Conservation (phyloP, 345 rosid species). For the Aurinia saxatilis region DNA sequence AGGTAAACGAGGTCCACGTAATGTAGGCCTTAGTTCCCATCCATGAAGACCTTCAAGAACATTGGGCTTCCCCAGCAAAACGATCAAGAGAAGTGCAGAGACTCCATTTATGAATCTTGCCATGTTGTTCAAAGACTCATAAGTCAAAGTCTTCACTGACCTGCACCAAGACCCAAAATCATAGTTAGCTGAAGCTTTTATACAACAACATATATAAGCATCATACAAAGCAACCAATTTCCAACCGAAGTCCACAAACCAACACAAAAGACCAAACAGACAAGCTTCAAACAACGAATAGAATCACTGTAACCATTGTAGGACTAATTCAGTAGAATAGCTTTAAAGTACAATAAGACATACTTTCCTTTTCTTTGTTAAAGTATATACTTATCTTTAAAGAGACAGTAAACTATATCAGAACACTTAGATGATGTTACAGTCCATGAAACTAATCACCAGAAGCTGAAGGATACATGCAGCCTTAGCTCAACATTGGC, state of each 20-base stretch:
- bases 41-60: slow-evolving; percentile 86
- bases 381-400: no score
- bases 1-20: slow-evolving; percentile 85
- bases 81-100: slow-evolving; percentile 65
- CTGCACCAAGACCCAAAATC: slow-evolving; percentile 39
- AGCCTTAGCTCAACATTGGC: no score
- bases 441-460: no score
- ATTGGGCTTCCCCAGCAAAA: slow-evolving; percentile 69
- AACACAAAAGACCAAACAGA: background rate
- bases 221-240: no score
- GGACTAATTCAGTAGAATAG: no score
- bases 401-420: no score
- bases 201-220: no score
- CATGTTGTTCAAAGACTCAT: slow-evolving; percentile 67
- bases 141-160: slow-evolving; percentile 86
- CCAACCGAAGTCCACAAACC: no score
- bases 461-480: no score
- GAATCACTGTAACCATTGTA: background rate
- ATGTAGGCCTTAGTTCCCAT: slow-evolving; percentile 91
- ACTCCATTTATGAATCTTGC: slow-evolving; percentile 77
- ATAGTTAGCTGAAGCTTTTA: background rate
- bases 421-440: no score
- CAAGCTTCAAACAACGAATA: background rate
- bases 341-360: no score
- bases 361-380: no score